These are phyloP conservation scores for Paecilomyces niveus DNA, from an alignment of 2,329 filamentous ascomycete species.

Conservation along the genomic window DNA sequence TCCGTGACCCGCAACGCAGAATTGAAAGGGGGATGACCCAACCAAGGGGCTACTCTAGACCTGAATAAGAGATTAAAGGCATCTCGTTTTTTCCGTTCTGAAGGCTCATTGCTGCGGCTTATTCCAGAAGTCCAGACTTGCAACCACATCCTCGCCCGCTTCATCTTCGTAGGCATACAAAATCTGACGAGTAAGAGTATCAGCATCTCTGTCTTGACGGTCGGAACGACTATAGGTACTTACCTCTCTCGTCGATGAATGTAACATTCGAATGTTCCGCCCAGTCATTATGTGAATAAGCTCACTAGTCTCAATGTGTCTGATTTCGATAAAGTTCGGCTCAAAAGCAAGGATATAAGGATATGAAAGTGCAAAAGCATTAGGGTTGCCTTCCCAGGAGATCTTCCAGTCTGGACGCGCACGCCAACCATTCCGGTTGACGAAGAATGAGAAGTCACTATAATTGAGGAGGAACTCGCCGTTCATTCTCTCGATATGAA, in stretches of 20 bases:
- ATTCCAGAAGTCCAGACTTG: constrained; percentile 95
- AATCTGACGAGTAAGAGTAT: constrained; percentile 55
- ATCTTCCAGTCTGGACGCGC: constrained; percentile 95
- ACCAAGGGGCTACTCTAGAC: neutral
- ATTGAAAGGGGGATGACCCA: neutral
- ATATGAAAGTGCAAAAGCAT: constrained; percentile 87
- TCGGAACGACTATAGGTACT: constrained; percentile 21
- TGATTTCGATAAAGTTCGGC: constrained; percentile 92
- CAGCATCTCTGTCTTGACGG: constrained; percentile 10
- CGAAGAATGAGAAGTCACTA: constrained; percentile 98
- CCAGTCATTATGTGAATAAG: constrained; percentile 91
- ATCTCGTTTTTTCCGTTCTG: constrained; percentile 7
- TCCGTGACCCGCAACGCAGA: neutral
- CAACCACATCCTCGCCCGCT: constrained; percentile 83
- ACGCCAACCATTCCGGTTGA: constrained; percentile 96
- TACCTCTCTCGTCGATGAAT: constrained; percentile 95
- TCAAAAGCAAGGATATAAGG: constrained; percentile 98
- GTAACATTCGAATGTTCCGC: constrained; percentile 94
- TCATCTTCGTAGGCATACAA: constrained; percentile 97
- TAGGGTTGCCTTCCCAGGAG: constrained; percentile 91
- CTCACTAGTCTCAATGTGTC: constrained; percentile 88
- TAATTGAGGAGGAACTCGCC: constrained; percentile 98
- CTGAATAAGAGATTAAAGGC: neutral
- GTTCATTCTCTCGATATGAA: constrained; percentile 94
- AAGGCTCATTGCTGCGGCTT: constrained; percentile 30